Evolutionary conservation across 75 land plant genomes (phyloP), one percentile per base, ranked within the genome.

Genomic region (Azolla pinnata): DNA sequence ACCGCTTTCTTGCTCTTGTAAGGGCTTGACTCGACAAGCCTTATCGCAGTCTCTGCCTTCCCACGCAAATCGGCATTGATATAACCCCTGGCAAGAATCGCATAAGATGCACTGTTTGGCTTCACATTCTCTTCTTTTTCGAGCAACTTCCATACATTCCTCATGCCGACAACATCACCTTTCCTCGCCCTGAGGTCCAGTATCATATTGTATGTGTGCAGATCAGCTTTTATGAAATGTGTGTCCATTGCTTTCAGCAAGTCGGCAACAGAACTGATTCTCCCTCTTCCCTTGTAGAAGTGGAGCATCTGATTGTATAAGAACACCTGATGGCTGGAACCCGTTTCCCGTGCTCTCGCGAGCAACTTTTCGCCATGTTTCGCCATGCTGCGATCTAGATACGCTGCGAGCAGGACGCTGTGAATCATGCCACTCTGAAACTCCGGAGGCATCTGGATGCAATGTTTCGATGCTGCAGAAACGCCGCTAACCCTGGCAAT

Each of bases 21-120:
- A 9, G 56, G 29, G 10, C 47, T 59, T 33, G 29, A 27, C 46
- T 66, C 68, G 49, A 66, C 57, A 59, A 28, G 33, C 26, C 46
- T 56, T 16, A 66, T 28, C 31, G 20, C 56, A 19, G 14, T 35
- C 24, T 42, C 42, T 1, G 68, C 68, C 31, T 45, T 56, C 1
- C 44, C 68, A n/a, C 2, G 32, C 14, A 38, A 30, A 18, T 60
- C 68, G 16, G 32, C 31, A 23, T 56, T 44, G 1, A 66, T 28
- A 31, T 58, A 66, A 17, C 60, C 30, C 17, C 35, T 66, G 18
- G 68, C 68, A 57, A 66, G 61, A 23, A 59, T 56, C 18, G 60
- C 68, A 57, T 56, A 66, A 12, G 68, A 42, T 14, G 68, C 68
- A 44, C 60, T 60, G 57, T 66, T 60, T 8, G 68, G 57, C 50